phyloP scores from a whole-genome alignment of 371 early-diverging fungal species.

The Mucor circinelloides region DNA sequence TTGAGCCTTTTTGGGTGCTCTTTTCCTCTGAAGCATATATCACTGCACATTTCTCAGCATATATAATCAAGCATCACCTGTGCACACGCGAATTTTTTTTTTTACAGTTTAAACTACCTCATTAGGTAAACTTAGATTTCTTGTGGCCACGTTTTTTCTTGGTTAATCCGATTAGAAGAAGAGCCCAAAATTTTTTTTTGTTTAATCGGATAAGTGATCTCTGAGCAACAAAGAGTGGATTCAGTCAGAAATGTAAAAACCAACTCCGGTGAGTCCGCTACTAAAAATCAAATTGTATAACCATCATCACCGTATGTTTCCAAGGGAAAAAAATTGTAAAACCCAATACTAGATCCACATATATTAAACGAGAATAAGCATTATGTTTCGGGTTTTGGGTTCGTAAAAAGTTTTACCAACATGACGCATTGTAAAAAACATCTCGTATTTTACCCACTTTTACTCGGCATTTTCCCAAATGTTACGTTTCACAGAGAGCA shows the following conservation, averaged over 20 bases:
- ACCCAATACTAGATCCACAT: background rate
- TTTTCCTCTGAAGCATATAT: too few species aligned
- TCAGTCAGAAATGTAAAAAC: background rate
- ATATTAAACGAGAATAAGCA: background rate
- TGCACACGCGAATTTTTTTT: background rate
- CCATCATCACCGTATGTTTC: background rate
- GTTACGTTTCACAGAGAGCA: background rate
- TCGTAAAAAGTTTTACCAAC: background rate
- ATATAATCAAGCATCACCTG: background rate
- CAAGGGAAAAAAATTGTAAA: background rate
- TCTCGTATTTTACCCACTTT: slow-evolving; percentile 10
- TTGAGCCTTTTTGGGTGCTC: too few species aligned
- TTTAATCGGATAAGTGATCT: background rate
- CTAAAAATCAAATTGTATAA: background rate
- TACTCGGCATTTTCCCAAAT: slow-evolving; percentile 8
- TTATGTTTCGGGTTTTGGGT: background rate
- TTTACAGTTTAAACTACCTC: background rate
- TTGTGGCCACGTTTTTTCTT: background rate
- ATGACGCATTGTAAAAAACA: background rate
- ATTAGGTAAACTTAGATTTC: background rate
- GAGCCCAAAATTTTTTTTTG: background rate
- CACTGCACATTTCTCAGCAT: background rate
- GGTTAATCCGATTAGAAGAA: background rate
- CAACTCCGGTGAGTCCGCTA: slow-evolving; percentile 4
- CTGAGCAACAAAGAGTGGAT: background rate